Conservation (phyloP, 176 grass and related monocot species). For the Canna indica region DNA sequence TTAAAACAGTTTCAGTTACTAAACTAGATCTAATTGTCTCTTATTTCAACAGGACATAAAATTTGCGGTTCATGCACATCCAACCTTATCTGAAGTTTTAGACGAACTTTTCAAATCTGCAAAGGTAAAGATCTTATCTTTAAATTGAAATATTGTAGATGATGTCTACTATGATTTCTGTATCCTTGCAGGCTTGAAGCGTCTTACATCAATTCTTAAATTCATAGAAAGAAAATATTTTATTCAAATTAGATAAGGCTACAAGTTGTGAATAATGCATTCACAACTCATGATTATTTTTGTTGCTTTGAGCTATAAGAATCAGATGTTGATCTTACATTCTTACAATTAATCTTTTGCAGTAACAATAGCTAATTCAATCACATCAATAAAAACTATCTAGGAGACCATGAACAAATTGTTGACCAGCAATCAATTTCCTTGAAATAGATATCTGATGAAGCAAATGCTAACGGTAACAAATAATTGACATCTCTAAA, state of each 20-base stretch:
- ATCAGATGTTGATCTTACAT: background rate
- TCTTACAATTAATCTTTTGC: background rate
- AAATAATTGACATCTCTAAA: no score
- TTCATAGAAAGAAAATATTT: background rate
- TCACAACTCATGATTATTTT: background rate
- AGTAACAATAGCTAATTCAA: background rate
- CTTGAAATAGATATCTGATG: no score
- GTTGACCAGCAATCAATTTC: background rate
- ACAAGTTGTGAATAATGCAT: background rate
- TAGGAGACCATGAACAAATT: background rate
- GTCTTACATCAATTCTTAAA: background rate
- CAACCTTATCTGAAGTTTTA: constrained; percentile 79
- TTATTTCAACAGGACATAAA: constrained; percentile 52
- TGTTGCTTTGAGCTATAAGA: background rate
- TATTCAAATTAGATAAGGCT: background rate
- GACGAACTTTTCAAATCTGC: constrained; percentile 91
- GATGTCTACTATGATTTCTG: background rate
- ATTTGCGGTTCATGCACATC: constrained; percentile 74
- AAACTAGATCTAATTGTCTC: background rate
- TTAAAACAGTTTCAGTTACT: background rate
- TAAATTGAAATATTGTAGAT: background rate
- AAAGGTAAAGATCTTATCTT: constrained; percentile 36
- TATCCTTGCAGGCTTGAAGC: background rate
- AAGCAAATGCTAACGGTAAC: no score
- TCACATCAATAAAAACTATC: background rate